phyloP scores from a whole-genome alignment of 2,329 filamentous ascomycete species.

The Metarhizium brunneum region DNA sequence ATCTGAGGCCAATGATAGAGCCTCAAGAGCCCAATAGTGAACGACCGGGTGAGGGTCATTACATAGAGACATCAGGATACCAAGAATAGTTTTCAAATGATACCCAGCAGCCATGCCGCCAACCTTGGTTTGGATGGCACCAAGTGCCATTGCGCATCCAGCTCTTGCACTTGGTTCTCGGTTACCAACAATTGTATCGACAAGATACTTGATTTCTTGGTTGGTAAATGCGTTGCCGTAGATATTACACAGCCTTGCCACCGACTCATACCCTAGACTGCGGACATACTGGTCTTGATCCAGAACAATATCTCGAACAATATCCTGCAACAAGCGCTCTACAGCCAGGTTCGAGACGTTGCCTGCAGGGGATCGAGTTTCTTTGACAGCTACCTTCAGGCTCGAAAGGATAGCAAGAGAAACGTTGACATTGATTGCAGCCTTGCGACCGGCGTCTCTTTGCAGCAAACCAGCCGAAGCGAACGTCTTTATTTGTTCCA shows the following conservation, averaged over 20 bases:
- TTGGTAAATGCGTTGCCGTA: constrained; percentile 87
- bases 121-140: constrained; percentile 88
- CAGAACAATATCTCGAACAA: constrained; percentile 62
- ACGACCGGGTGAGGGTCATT: constrained; percentile 93
- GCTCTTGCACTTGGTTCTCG: constrained; percentile 87
- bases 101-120: constrained; percentile 96
- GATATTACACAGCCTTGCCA: constrained; percentile 74
- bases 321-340: constrained; percentile 75
- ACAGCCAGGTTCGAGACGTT: constrained; percentile 66
- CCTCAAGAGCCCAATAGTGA: constrained; percentile 93
- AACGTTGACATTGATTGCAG: constrained; percentile 86
- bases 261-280: constrained; percentile 71
- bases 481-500: constrained; percentile 89
- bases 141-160: constrained; percentile 87
- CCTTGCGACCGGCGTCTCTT: constrained; percentile 78
- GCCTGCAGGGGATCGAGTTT: constrained; percentile 64
- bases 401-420: constrained; percentile 72
- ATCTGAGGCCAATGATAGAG: constrained; percentile 75
- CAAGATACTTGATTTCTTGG: constrained; percentile 78
- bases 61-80: constrained; percentile 94
- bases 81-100: constrained; percentile 93
- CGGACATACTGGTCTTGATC: constrained; percentile 81
- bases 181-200: constrained; percentile 91
- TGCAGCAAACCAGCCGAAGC: constrained; percentile 72
- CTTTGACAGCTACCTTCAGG: constrained; percentile 74